A percentile compares a stretch with the other conserved stretches of the same genome.
These are phyloP conservation scores for Lipomyces chichibuensis DNA, from an alignment of 805 yeast genomes.

Conservation along the genomic window DNA sequence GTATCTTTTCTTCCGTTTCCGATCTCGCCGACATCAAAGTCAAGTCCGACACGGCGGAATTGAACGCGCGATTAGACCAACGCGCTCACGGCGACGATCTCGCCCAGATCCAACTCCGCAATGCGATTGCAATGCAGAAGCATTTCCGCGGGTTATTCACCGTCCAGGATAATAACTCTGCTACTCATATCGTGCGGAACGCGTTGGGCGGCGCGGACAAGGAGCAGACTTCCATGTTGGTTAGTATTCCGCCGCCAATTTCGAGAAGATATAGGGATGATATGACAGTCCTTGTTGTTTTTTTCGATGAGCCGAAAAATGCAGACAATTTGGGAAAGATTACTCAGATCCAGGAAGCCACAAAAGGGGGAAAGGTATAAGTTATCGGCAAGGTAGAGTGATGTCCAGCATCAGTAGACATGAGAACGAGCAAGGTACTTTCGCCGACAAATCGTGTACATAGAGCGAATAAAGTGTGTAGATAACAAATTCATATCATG, in stretches of 20 bases:
- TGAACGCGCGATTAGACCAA: slow-evolving; percentile 20
- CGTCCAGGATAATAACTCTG: slow-evolving; percentile 81
- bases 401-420: not conserved
- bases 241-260: slow-evolving; percentile 87
- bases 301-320: slow-evolving; percentile 62
- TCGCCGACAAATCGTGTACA: not conserved
- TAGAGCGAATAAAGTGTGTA: not conserved
- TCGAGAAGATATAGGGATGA: slow-evolving; percentile 94
- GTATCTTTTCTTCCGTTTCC: slow-evolving; percentile 21
- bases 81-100: slow-evolving; percentile 7
- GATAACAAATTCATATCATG: not conserved
- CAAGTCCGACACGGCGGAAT: slow-evolving; percentile 17
- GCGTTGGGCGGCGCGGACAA: slow-evolving; percentile 88
- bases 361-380: slow-evolving; percentile 6
- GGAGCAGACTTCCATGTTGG: slow-evolving; percentile 85
- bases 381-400: not conserved
- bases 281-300: slow-evolving; percentile 91
- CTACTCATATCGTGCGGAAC: slow-evolving; percentile 91
- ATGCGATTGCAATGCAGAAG: slow-evolving; percentile 10
- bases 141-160: slow-evolving; percentile 35
- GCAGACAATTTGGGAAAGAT: slow-evolving; percentile 19
- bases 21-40: slow-evolving; percentile 25
- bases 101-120: slow-evolving; percentile 6
- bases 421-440: not conserved
- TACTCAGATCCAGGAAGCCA: slow-evolving; percentile 12